phyloP scores from a whole-genome alignment of 2,329 filamentous ascomycete species.

The Paraphoma sp. region DNA sequence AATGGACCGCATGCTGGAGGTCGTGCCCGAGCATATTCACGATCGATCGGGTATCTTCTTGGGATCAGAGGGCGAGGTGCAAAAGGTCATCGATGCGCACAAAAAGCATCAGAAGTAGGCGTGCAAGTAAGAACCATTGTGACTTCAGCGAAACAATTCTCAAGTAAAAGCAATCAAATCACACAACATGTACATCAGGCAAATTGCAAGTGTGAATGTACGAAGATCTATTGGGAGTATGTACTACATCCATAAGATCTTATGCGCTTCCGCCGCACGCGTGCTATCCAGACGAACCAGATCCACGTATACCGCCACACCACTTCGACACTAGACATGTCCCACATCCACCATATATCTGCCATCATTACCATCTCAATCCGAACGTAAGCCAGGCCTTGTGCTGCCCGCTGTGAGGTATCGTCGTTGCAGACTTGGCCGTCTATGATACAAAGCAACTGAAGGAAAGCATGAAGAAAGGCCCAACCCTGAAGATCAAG shows the following conservation, averaged over 20 bases:
- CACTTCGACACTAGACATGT: slow-evolving; percentile 16
- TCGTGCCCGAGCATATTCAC: slow-evolving; percentile 91
- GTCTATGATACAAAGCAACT: slow-evolving; percentile 45
- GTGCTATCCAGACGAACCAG: slow-evolving; percentile 26
- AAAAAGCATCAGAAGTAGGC: slow-evolving; percentile 58
- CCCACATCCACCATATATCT: slow-evolving; percentile 25
- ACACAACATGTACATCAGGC: background rate
- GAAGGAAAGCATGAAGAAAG: slow-evolving; percentile 28
- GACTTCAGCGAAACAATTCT: too few relatives aligned
- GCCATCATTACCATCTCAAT: slow-evolving; percentile 20
- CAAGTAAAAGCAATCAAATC: background rate
- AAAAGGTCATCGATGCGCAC: slow-evolving; percentile 90
- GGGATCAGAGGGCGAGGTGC: slow-evolving; percentile 91
- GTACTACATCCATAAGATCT: slow-evolving; percentile 25
- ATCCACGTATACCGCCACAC: slow-evolving; percentile 6
- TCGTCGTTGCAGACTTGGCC: slow-evolving; percentile 36
- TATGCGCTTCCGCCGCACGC: background rate
- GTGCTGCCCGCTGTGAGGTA: slow-evolving; percentile 35
- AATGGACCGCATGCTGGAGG: slow-evolving; percentile 88
- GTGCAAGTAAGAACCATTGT: too few relatives aligned
- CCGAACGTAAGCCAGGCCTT: slow-evolving; percentile 27
- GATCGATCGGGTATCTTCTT: slow-evolving; percentile 96
- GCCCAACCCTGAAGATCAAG: slow-evolving; percentile 17
- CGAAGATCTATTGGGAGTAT: slow-evolving; percentile 22
- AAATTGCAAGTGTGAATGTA: slow-evolving; percentile 1